Evolutionary conservation across 768 basidiomycete genomes (phyloP).

Genomic region (Tephrocybe sp.): DNA sequence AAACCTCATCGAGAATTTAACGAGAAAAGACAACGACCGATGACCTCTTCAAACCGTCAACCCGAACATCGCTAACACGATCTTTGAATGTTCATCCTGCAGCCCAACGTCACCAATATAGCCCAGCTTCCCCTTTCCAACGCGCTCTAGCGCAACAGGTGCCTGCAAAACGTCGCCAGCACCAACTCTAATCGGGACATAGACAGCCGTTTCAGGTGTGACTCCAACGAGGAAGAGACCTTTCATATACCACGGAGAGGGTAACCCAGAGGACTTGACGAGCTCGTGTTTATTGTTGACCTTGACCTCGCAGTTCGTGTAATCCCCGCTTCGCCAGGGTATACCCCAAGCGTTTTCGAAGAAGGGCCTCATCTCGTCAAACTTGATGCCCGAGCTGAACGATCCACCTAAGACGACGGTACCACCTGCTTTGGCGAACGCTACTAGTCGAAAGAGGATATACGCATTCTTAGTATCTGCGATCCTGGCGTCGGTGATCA

Average conservation of each 20-base stretch:
- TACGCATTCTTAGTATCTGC: constrained; percentile 15
- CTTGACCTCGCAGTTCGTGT: constrained; percentile 11
- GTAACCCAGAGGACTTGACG: constrained; percentile 15
- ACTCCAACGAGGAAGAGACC: constrained; percentile 23
- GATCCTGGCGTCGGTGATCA: constrained; percentile 26
- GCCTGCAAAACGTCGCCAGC: constrained; percentile 16
- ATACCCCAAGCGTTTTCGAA: constrained; percentile 20
- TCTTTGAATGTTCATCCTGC: constrained; percentile 22
- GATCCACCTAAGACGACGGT: constrained; percentile 26
- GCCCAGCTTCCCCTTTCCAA: constrained; percentile 28
- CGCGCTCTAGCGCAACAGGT: constrained; percentile 22
- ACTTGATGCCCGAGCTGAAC: constrained; percentile 17
- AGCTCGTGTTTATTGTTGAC: constrained; percentile 16
- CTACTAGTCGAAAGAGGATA: constrained; percentile 21
- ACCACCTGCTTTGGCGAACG: constrained; percentile 26
- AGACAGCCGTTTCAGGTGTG: constrained; percentile 21
- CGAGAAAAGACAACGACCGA: background rate
- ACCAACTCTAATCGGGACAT: constrained; percentile 16
- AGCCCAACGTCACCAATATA: constrained; percentile 34
- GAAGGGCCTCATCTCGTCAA: constrained; percentile 16
- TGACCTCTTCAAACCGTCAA: constrained; percentile 7
- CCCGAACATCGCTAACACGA: constrained; percentile 31
- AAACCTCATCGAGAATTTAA: too few relatives aligned
- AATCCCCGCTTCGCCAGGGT: constrained; percentile 17
- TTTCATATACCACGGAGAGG: constrained; percentile 24